Conservation (phyloP, 306 rosid genomes). For the Lagenaria siceraria region DNA sequence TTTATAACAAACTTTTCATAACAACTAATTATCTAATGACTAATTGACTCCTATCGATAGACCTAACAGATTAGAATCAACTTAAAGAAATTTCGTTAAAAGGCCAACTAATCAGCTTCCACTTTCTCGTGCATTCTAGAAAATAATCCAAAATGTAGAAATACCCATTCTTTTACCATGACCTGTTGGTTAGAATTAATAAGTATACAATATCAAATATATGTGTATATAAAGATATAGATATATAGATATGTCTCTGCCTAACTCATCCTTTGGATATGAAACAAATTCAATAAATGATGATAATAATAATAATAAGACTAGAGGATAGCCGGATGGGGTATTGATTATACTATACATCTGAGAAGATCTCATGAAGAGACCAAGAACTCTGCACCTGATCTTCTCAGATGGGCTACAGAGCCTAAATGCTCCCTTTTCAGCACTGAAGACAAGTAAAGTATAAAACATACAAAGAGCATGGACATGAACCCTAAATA, state of each 20-base stretch:
- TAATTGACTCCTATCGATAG: not conserved
- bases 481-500: not conserved
- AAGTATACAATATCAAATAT: not conserved
- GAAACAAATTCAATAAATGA: too few relatives aligned
- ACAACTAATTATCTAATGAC: not conserved
- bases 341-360: not conserved
- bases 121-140: not conserved
- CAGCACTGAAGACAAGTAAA: not conserved
- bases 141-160: not conserved
- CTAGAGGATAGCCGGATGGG: not conserved
- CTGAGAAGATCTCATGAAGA: not conserved
- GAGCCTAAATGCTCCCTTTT: not conserved
- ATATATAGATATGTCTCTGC: too few relatives aligned
- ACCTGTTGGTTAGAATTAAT: not conserved
- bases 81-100: not conserved
- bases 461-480: not conserved
- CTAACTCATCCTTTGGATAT: too few relatives aligned
- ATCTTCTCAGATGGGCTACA: not conserved
- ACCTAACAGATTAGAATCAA: not conserved
- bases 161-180: not conserved
- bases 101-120: not conserved
- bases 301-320: too few relatives aligned
- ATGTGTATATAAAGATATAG: too few relatives aligned
- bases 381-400: not conserved
- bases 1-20: not conserved